Percentiles rank a stretch among this genome's conserved stretches.
phyloP scores from a whole-genome alignment of 495 filamentous ascomycete species.

The Xylaria telfairii region DNA sequence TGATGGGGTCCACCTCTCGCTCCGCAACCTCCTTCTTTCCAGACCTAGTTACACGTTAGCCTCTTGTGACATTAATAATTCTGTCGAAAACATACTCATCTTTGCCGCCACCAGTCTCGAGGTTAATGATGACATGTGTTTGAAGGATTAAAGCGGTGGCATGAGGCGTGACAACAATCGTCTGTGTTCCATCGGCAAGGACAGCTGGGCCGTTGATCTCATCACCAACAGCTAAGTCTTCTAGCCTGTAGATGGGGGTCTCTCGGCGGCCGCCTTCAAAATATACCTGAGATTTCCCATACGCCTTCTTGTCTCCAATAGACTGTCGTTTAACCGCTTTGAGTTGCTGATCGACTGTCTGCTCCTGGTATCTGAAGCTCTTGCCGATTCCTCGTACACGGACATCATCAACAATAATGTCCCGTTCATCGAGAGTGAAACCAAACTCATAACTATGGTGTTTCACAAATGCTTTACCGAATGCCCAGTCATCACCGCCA shows the following conservation, averaged over 20 bases:
- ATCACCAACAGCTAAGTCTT: conserved; percentile 77
- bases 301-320: conserved; percentile 58
- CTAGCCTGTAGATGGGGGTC: conserved; percentile 85
- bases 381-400: conserved; percentile 87
- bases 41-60: conserved; percentile 33
- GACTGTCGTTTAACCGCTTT: conserved; percentile 63
- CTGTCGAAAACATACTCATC: conserved; percentile 46
- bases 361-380: conserved; percentile 78
- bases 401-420: conserved; percentile 93
- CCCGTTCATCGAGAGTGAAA: conserved; percentile 85
- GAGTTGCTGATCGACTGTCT: conserved; percentile 80
- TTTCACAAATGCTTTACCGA: conserved; percentile 80
- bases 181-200: conserved; percentile 93
- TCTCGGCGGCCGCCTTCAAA: conserved; percentile 77
- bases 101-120: conserved; percentile 63
- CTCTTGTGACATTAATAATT: neutral
- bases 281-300: conserved; percentile 65
- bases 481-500: conserved; percentile 73
- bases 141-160: conserved; percentile 75
- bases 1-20: conserved; percentile 79
- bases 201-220: conserved; percentile 85
- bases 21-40: conserved; percentile 48
- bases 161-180: conserved; percentile 87
- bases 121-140: conserved; percentile 76
- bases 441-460: conserved; percentile 95